Conservation (phyloP, 2,329 filamentous ascomycete species). For the Alternaria sp. region DNA sequence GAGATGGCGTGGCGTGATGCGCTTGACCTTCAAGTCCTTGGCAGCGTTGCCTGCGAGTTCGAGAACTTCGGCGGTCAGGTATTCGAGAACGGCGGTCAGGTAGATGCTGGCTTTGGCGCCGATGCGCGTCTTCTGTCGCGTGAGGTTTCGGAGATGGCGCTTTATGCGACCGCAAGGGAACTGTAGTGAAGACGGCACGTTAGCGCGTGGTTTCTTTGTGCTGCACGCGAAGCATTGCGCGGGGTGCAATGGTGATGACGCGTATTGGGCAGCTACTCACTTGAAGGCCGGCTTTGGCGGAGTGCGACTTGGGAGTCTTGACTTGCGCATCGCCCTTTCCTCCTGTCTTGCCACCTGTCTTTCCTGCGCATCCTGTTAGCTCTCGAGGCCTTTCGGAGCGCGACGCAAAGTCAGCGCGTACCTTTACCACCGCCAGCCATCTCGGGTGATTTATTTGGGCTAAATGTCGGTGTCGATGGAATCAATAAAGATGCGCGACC, state of each 20-base stretch:
- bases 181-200: slow-evolving; percentile 57
- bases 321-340: slow-evolving; percentile 77
- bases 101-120: slow-evolving; percentile 98
- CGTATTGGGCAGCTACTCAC: slow-evolving; percentile 63
- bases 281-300: slow-evolving; percentile 92
- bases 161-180: slow-evolving; percentile 99
- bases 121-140: slow-evolving; percentile 99
- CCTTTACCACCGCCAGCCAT: slow-evolving; percentile 87
- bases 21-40: slow-evolving; percentile 99
- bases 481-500: slow-evolving; percentile 43
- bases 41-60: slow-evolving; percentile 98
- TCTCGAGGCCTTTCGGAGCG: slow-evolving; percentile 20
- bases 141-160: slow-evolving; percentile 99
- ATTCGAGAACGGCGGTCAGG: slow-evolving; percentile 96
- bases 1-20: slow-evolving; percentile 96
- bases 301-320: slow-evolving; percentile 93
- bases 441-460: slow-evolving; percentile 32
- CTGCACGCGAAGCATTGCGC: slow-evolving; percentile 18
- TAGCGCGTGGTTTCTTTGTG: slow-evolving; percentile 29
- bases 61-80: slow-evolving; percentile 95
- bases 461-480: slow-evolving; percentile 29
- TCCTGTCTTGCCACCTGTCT: slow-evolving; percentile 83
- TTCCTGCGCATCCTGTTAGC: slow-evolving; percentile 50
- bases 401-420: slow-evolving; percentile 62
- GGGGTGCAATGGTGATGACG: slow-evolving; percentile 29